Conservation (phyloP, 2,329 filamentous ascomycete species). For the Blastomyces percursus region DNA sequence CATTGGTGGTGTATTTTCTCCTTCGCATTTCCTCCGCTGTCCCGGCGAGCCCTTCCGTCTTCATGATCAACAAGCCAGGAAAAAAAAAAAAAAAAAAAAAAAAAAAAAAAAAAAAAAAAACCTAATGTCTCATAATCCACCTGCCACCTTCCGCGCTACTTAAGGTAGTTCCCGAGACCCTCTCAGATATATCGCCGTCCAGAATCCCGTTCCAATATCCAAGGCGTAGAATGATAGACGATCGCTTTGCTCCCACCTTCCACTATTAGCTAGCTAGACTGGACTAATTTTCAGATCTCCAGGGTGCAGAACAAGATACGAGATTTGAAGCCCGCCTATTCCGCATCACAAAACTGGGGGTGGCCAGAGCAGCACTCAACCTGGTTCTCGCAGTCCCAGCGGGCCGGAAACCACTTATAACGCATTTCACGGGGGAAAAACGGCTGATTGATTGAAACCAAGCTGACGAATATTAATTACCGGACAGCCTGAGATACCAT, state of each 20-base stretch:
- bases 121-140: not conserved
- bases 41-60: not conserved
- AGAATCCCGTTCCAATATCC: not conserved
- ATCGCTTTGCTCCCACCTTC: not conserved
- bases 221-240: not conserved
- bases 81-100: not conserved
- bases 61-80: not conserved
- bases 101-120: not conserved
- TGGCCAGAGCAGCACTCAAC: not conserved
- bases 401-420: constrained; percentile 11
- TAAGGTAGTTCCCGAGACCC: constrained; percentile 1
- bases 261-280: not conserved
- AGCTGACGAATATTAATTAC: not conserved
- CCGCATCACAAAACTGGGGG: not conserved
- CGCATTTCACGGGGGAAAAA: not conserved
- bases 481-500: not conserved
- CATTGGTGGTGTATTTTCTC: not conserved
- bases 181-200: not conserved
- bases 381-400: constrained; percentile 8
- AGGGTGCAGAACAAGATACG: not conserved
- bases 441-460: not conserved
- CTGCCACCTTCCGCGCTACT: not conserved
- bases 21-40: not conserved
- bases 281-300: not conserved
- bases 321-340: not conserved